Percentiles rank a stretch among this genome's conserved stretches.
These are phyloP conservation scores for Leccinum longicurvipes DNA, from an alignment of 768 basidiomycete species.

Conservation along the genomic window DNA sequence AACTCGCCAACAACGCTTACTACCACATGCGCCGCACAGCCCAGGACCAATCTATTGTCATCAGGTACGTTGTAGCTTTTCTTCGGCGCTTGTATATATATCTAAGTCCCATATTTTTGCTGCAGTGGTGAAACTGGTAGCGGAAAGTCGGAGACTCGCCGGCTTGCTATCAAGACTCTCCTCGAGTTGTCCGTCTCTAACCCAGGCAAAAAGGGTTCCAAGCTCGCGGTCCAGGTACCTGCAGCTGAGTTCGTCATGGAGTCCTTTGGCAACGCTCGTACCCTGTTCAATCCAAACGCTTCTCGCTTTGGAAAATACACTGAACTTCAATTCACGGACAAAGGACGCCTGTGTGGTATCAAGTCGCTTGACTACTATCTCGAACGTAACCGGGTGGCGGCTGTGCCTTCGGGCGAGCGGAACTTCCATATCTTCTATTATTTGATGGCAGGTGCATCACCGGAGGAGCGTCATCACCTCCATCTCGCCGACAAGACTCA, in stretches of 20 bases:
- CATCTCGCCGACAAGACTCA: conserved; percentile 75
- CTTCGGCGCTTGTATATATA: not conserved
- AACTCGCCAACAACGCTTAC: conserved; percentile 86
- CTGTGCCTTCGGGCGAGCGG: conserved; percentile 85
- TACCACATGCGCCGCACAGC: conserved; percentile 94
- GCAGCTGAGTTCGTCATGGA: conserved; percentile 95
- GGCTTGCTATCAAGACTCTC: conserved; percentile 87
- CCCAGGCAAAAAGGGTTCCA: conserved; percentile 91
- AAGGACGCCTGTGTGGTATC: conserved; percentile 81
- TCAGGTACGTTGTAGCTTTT: conserved; percentile 57
- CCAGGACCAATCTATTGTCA: conserved; percentile 87
- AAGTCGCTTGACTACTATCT: conserved; percentile 98
- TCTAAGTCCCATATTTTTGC: conserved; percentile 1
- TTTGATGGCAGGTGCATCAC: conserved; percentile 83
- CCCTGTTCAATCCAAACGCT: conserved; percentile 90
- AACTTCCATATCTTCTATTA: conserved; percentile 99
- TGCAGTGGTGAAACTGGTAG: conserved; percentile 86
- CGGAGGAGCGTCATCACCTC: conserved; percentile 87
- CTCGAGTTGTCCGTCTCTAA: conserved; percentile 87
- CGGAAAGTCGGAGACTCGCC: conserved; percentile 89
- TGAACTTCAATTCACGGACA: conserved; percentile 94
- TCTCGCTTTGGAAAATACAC: conserved; percentile 98
- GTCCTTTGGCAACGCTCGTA: conserved; percentile 89
- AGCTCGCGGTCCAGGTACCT: conserved; percentile 82
- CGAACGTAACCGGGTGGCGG: conserved; percentile 85